Conservation (phyloP, 2,329 filamentous ascomycete genomes). For the Pseudogymnoascus sp. region DNA sequence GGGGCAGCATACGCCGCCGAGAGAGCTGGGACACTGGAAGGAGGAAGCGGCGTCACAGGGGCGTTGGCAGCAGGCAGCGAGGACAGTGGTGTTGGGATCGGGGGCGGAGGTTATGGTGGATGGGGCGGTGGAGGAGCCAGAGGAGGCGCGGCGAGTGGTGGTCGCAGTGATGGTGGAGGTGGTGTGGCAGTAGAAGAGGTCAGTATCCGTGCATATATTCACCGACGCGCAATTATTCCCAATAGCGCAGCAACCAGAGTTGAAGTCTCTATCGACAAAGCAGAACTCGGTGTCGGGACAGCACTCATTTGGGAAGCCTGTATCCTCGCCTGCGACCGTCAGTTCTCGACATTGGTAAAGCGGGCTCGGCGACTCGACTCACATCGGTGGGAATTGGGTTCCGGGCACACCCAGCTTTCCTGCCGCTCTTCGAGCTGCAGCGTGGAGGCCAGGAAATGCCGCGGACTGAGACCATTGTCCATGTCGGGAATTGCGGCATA, state of each 20-base stretch:
- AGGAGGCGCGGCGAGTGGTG: slow-evolving; percentile 23
- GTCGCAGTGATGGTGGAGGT: neutral
- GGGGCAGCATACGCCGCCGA: slow-evolving; percentile 37
- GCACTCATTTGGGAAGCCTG: slow-evolving; percentile 35
- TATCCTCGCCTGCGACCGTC: neutral
- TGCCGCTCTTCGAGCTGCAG: slow-evolving; percentile 15
- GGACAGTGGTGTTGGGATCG: slow-evolving; percentile 13
- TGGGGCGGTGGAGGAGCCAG: slow-evolving; percentile 19
- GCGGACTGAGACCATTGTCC: slow-evolving; percentile 17
- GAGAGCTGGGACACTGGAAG: slow-evolving; percentile 27
- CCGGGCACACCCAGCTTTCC: slow-evolving; percentile 12
- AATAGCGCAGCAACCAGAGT: slow-evolving; percentile 34
- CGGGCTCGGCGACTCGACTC: slow-evolving; percentile 4
- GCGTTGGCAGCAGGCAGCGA: slow-evolving; percentile 26
- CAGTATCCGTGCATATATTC: neutral
- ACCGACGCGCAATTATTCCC: slow-evolving; percentile 31
- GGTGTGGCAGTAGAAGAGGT: neutral
- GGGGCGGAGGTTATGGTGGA: slow-evolving; percentile 24
- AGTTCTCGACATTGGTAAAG: neutral
- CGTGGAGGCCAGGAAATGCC: slow-evolving; percentile 18
- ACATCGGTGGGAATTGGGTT: slow-evolving; percentile 21
- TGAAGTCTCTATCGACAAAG: slow-evolving; percentile 31
- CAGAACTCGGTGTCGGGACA: slow-evolving; percentile 39
- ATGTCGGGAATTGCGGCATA: slow-evolving; percentile 1
- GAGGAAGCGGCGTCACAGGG: slow-evolving; percentile 23